Evolutionary conservation across 257 asterid species (phyloP).

Genomic region (Ocimum tenuiflorum): DNA sequence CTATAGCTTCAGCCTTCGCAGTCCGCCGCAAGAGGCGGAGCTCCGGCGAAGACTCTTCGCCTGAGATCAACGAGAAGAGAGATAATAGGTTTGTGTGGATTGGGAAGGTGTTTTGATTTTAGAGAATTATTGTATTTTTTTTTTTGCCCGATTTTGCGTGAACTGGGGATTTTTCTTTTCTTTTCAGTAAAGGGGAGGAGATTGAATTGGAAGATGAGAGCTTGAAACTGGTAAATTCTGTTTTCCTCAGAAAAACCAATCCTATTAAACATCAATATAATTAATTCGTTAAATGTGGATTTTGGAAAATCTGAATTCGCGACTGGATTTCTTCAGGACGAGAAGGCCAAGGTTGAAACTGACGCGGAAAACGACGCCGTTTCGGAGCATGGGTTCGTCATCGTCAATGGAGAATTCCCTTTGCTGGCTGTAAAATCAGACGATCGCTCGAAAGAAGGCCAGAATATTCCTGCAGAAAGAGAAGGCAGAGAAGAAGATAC

Average conservation of each 20-base stretch:
- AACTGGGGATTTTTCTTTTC: constrained; percentile 8
- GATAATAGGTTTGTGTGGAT: constrained; percentile 28
- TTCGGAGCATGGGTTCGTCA: constrained; percentile 14
- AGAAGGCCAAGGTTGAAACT: constrained; percentile 17
- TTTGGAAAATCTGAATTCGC: not conserved
- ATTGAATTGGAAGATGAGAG: constrained; percentile 12
- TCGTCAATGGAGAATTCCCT: not conserved
- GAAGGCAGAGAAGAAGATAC: too few species aligned
- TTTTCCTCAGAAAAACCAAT: not conserved
- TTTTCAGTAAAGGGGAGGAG: constrained; percentile 19
- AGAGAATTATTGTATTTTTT: not conserved
- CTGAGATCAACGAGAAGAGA: constrained; percentile 17
- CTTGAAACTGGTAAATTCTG: constrained; percentile 24
- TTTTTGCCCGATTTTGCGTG: not conserved
- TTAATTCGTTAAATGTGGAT: not conserved
- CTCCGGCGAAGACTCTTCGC: constrained; percentile 26
- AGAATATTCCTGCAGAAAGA: too few species aligned
- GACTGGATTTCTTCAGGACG: constrained; percentile 32
- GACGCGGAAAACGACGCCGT: constrained; percentile 8
- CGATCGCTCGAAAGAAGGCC: not conserved
- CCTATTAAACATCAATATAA: too few species aligned
- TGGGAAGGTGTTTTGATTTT: not conserved
- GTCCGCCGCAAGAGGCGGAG: constrained; percentile 27
- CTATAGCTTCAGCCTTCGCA: constrained; percentile 32
- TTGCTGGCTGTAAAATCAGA: constrained; percentile 1